A percentile compares a stretch with the other conserved stretches of the same genome.
These are phyloP conservation scores for Schizochytrium sp. DNA, from an alignment of 108 stramenopile species.

Conservation along the genomic window DNA sequence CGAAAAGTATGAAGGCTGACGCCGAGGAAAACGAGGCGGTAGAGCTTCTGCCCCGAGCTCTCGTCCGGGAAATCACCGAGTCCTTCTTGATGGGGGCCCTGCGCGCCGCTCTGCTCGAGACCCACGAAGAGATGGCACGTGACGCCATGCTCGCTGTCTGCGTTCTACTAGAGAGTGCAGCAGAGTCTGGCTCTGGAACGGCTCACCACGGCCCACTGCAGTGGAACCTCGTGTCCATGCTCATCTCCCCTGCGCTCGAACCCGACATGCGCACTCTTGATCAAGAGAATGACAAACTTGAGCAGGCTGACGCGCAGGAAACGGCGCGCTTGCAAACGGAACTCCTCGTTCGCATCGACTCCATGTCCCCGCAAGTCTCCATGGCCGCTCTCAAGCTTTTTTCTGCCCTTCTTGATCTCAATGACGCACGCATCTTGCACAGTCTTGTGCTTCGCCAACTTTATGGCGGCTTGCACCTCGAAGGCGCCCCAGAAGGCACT, in stretches of 20 bases:
- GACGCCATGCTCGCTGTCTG: not conserved
- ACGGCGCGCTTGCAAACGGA: not conserved
- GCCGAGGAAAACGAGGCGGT: not conserved
- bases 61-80: not conserved
- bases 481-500: not conserved
- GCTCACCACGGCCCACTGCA: not conserved
- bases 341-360: not conserved
- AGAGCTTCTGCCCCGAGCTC: not conserved
- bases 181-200: not conserved
- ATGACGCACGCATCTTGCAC: not conserved
- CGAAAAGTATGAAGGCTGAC: too few relatives aligned
- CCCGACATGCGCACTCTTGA: not conserved
- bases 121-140: not conserved
- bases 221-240: slow-evolving; percentile 4
- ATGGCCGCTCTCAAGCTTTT: slow-evolving; percentile 18
- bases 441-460: not conserved
- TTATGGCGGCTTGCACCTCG: not conserved
- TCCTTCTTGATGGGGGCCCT: not conserved
- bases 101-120: not conserved
- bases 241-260: not conserved
- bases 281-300: not conserved
- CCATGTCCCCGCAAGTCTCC: not conserved
- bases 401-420: not conserved
- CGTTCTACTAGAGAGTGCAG: not conserved
- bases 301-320: not conserved